A percentile compares a stretch with the other conserved stretches of the same genome.
Evolutionary conservation across 208 protist genomes (phyloP).

Genomic region (Trypanosoma brucei): DNA sequence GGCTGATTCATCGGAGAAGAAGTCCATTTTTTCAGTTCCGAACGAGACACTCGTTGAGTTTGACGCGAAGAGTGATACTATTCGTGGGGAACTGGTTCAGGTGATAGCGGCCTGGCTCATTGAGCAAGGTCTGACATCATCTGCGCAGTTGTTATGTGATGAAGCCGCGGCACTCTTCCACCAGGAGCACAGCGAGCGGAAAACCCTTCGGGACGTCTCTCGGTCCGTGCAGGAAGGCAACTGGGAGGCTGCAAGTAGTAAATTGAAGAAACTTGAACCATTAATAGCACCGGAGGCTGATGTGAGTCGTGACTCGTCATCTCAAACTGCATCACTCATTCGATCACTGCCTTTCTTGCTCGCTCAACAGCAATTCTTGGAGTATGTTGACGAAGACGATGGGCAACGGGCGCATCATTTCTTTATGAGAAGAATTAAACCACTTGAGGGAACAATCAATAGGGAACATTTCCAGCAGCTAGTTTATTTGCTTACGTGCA

Average conservation of each 20-base stretch:
- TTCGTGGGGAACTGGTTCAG: conserved; percentile 65
- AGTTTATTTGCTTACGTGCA: conserved; percentile 79
- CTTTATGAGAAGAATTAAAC: conserved; percentile 82
- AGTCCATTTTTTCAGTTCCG: conserved; percentile 21
- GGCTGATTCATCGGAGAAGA: background rate
- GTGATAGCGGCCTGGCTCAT: conserved; percentile 70
- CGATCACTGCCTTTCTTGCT: conserved; percentile 66
- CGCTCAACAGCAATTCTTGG: conserved; percentile 76
- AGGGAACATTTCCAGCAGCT: conserved; percentile 71
- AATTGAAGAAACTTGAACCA: conserved; percentile 51
- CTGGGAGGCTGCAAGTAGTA: conserved; percentile 66
- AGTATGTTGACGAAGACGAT: conserved; percentile 78
- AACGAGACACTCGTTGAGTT: conserved; percentile 41
- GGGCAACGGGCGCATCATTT: conserved; percentile 70
- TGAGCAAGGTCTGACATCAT: conserved; percentile 65
- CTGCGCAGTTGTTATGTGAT: conserved; percentile 76
- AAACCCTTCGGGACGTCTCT: conserved; percentile 60
- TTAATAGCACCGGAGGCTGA: conserved; percentile 12
- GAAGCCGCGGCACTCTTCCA: conserved; percentile 68
- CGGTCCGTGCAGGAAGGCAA: conserved; percentile 63
- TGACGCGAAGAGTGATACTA: conserved; percentile 49
- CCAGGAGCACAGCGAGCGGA: conserved; percentile 68
- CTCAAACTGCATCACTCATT: conserved; percentile 22
- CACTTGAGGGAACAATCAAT: conserved; percentile 62
- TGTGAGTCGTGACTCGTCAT: conserved; percentile 4